A percentile compares a stretch with the other conserved stretches of the same genome.
Evolutionary conservation across 2,329 filamentous ascomycete species (phyloP).

Genomic region (Clathrospora elynae): DNA sequence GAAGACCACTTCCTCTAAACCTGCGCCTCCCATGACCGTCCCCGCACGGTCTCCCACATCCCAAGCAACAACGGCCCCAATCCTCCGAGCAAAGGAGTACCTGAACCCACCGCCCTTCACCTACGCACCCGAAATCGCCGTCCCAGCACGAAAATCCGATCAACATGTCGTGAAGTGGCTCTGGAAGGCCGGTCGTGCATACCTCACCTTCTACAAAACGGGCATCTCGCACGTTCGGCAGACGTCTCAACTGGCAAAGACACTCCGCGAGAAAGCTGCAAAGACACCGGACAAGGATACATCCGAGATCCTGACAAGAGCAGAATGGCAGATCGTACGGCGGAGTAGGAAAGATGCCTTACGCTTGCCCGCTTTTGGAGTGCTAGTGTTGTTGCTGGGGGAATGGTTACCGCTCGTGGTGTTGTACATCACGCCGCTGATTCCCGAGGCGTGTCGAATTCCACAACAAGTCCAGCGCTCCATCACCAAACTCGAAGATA

Average conservation of each 20-base stretch:
- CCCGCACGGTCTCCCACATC: conserved; percentile 2
- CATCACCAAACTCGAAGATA: conserved; percentile 57
- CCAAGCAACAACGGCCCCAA: conserved; percentile 8
- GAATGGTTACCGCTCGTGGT: conserved; percentile 86
- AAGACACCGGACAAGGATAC: conserved; percentile 7
- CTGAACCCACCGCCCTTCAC: conserved; percentile 77
- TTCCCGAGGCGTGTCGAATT: conserved; percentile 82
- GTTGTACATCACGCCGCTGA: conserved; percentile 69
- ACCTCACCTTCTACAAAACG: conserved; percentile 83
- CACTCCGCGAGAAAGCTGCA: conserved; percentile 50
- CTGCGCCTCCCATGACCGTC: conserved; percentile 1
- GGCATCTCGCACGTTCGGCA: conserved; percentile 75
- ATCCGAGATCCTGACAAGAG: conserved; percentile 59
- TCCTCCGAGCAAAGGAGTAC: conserved; percentile 19
- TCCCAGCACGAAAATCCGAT: conserved; percentile 61
- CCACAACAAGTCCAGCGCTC: conserved; percentile 73
- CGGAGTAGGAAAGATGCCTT: conserved; percentile 73
- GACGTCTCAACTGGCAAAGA: conserved; percentile 61
- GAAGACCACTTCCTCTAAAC: conserved; percentile 1
- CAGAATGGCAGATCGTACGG: conserved; percentile 71
- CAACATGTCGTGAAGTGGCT: conserved; percentile 59
- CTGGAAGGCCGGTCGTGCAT: conserved; percentile 71
- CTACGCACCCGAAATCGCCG: conserved; percentile 69
- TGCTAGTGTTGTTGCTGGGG: conserved; percentile 78
- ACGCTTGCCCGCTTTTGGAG: conserved; percentile 77